These are phyloP conservation scores for Nicotiana benthamiana DNA, from an alignment of 257 asterid species.

Conservation along the genomic window DNA sequence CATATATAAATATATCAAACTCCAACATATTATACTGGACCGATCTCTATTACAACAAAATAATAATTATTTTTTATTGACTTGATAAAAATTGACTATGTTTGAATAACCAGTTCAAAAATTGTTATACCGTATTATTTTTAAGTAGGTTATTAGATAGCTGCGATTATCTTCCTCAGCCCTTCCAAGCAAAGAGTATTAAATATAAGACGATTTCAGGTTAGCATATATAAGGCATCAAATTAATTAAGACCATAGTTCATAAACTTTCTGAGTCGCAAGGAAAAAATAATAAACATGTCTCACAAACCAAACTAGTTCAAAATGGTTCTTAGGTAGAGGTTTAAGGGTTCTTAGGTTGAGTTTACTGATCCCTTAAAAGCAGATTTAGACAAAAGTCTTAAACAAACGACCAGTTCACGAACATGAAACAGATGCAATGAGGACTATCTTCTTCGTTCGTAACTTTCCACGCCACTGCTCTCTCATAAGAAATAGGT, in stretches of 20 bases:
- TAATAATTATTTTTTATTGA: no score
- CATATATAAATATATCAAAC: no score
- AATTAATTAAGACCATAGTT: background rate
- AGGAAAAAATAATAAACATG: background rate
- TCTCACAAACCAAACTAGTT: background rate
- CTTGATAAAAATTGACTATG: no score
- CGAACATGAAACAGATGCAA: conserved; percentile 72
- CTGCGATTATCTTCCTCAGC: no score
- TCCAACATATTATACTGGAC: no score
- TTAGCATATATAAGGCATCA: background rate
- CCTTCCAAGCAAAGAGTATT: no score
- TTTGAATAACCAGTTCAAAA: no score
- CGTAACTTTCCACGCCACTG: conserved; percentile 94
- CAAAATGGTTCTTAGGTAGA: background rate
- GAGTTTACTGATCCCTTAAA: background rate
- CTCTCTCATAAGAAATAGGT: conserved; percentile 79
- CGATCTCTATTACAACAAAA: no score
- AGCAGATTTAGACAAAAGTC: background rate
- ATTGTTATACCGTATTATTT: no score
- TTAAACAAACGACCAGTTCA: conserved; percentile 84
- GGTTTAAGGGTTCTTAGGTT: background rate
- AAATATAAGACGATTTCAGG: background rate
- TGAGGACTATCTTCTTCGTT: conserved; percentile 60
- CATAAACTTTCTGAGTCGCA: background rate
- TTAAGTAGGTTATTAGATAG: no score